Evolutionary conservation across 2,329 filamentous ascomycete species (phyloP), one percentile per base, ranked within the genome.

Genomic region (Elsinoe arachidis): DNA sequence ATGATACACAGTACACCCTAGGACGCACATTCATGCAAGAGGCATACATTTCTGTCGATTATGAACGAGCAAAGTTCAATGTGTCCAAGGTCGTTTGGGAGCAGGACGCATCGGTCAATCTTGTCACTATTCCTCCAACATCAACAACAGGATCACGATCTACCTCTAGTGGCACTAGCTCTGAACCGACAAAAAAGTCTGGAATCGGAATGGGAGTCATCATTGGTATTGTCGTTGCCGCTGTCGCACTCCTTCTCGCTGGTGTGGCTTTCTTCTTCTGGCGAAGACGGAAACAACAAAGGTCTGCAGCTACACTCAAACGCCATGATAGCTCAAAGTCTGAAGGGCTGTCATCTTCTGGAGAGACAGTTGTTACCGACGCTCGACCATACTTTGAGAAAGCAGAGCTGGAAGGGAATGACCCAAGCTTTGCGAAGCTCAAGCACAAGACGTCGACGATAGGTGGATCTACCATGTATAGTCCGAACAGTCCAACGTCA

Each of bases 151-250:
- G 43, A 9, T 23, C 17, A 46, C 51, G 56, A 26, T 39, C 58
- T 47, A 39, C 49, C 3, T 41, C 46, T 4, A 57, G 54, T 37
- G 21, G 23, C 14, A 19, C 17, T 53, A 11, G n/a, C 5, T 12
- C 34, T 30, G 30, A 41, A 2, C 3, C 15, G 17, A 15, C 17
- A 15, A 39, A 35, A 11, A 56, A 60, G 3, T 60, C 62, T 19
- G 52, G 60, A 2, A 56, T 72, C 1, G 63, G 64, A n/a, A 69
- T 67, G 9, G 72, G 72, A 15, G 70, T 69, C 17, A 74, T 75
- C 47, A 72, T 72, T 47, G 76, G 76, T 2, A 72, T 77, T 37
- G 74, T 72, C 3, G 64, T 76, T 9, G 75, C 73, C 33, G 63
- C 68, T 0, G 69, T 75, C 15, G 62, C 67, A 1, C 64, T 68